A percentile compares a stretch with the other conserved stretches of the same genome.
Evolutionary conservation across 2,329 filamentous ascomycete genomes (phyloP).

Genomic region (Fusarium sp.): DNA sequence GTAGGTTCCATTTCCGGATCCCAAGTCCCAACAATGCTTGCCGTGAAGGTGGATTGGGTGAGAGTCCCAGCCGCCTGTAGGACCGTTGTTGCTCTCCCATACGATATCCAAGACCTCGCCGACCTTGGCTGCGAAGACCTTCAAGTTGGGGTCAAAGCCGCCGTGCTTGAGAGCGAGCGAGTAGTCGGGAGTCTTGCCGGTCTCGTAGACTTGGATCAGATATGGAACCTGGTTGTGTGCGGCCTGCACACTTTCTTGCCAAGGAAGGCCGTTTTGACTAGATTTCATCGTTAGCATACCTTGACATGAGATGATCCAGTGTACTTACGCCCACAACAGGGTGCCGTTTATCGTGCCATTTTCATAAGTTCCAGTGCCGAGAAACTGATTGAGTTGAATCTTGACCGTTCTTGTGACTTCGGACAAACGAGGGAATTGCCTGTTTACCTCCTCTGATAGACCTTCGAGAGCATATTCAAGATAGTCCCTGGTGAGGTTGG

Average conservation of each 20-base stretch:
- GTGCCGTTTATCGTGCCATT: conserved; percentile 33
- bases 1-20: conserved; percentile 26
- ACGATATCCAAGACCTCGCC: conserved; percentile 68
- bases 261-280: conserved; percentile 26
- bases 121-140: conserved; percentile 62
- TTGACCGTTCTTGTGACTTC: conserved; percentile 63
- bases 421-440: conserved; percentile 51
- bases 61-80: conserved; percentile 45
- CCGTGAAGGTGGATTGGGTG: conserved; percentile 31
- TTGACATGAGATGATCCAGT: fast-evolving
- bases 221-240: conserved; percentile 28
- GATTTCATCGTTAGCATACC: not conserved
- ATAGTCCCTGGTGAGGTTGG: conserved; percentile 52
- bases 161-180: conserved; percentile 59
- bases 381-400: conserved; percentile 57
- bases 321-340: conserved; percentile 27
- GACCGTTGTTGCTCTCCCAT: conserved; percentile 54
- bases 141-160: conserved; percentile 64
- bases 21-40: conserved; percentile 25
- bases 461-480: conserved; percentile 55
- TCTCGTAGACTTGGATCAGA: conserved; percentile 31
- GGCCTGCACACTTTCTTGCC: conserved; percentile 32
- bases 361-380: conserved; percentile 46
- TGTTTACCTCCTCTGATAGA: not conserved
- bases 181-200: conserved; percentile 58